Evolutionary conservation across 495 filamentous ascomycete species (phyloP), one percentile per base, ranked within the genome.

Genomic region (Podospora tetraspora): DNA sequence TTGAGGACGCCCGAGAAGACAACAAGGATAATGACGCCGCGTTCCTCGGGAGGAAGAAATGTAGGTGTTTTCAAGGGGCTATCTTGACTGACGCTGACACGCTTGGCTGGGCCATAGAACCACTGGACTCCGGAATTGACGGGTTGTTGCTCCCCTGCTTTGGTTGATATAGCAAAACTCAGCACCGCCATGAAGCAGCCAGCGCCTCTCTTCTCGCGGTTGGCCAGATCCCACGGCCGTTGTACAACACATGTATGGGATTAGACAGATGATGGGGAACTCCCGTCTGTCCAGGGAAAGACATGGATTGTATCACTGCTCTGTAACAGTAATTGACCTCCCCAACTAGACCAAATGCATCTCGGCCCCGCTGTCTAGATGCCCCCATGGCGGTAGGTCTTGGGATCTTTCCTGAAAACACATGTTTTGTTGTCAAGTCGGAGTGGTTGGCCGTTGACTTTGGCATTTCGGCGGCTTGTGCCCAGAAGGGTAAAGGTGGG

Each of bases 1-100:
- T 97, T 19, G 91, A 92, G 8, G 93, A 97, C 71, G 93, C 92
- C 8, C 83, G 91, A 57, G 91, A 92, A 74, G 88, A 89, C 71
- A 92, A 88, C 73, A 90, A 85, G 68, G 93, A 96, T 69, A 92
- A 89, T 66, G 92, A 97, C 76, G 82, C 86, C 21, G 84, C 90
- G 69, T 85, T 91, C 71, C 82, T 94, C 77, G 86, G 85, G 70
- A 84, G 81, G 66, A 84, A 82, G 72, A 78, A 78, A 52, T 78
- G 75, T 75, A 61, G 74, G 72, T 66, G 43, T 23, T n/a, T n/a
- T 7, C 43, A 3, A 23, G 11, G 1, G 25, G 34, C 34, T 2
- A 19, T 19, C 21, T 9, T 8, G 3, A 16, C 11, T 29, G 19
- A 24, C 24, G 22, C 62, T 64, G 32, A 56, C 30, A 16, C 56